A percentile compares a stretch with the other conserved stretches of the same genome.
phyloP scores from a whole-genome alignment of 345 rosid genomes.

The Sonneratia alba region DNA sequence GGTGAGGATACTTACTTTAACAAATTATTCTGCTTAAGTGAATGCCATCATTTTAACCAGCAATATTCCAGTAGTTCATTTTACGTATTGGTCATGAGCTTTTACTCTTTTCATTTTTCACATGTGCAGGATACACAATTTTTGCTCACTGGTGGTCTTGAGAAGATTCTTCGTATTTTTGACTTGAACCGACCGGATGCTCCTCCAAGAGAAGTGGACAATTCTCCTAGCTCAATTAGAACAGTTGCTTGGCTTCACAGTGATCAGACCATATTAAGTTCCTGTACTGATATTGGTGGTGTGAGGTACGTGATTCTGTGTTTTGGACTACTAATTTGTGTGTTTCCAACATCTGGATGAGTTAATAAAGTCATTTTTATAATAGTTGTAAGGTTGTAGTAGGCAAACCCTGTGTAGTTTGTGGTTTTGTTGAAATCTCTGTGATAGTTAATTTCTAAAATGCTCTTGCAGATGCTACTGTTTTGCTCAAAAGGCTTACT shows the following conservation, averaged over 20 bases:
- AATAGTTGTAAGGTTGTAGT: neutral
- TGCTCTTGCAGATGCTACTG: neutral
- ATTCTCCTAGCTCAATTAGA: slow-evolving; percentile 82
- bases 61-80: neutral
- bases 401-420: neutral
- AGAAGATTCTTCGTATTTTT: slow-evolving; percentile 80
- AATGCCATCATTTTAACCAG: neutral
- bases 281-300: slow-evolving; percentile 81
- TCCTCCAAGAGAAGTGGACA: slow-evolving; percentile 78
- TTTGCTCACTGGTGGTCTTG: slow-evolving; percentile 89
- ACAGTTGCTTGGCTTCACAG: slow-evolving; percentile 93
- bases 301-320: slow-evolving; percentile 46
- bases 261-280: slow-evolving; percentile 88
- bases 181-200: slow-evolving; percentile 84
- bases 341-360: neutral
- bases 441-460: neutral
- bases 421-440: neutral
- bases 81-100: neutral
- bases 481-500: neutral
- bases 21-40: neutral
- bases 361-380: neutral
- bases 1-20: slow-evolving; percentile 21
- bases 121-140: slow-evolving; percentile 71
- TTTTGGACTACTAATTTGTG: neutral
- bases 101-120: neutral